phyloP scores from a whole-genome alignment of 2,329 filamentous ascomycete species.

The Decorospora gaudefroyi region DNA sequence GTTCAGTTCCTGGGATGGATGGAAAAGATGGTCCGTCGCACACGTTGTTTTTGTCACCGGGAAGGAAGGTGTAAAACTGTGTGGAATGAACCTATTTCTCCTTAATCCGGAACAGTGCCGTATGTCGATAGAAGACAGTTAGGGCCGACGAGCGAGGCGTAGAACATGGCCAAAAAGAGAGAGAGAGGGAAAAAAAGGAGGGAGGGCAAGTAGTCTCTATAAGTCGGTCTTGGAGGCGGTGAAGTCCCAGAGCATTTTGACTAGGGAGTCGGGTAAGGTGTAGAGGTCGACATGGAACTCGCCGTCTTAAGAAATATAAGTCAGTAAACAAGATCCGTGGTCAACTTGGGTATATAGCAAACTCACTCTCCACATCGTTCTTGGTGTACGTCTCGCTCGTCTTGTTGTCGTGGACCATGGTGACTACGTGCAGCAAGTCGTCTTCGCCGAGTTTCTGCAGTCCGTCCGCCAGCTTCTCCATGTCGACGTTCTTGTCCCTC shows the following conservation, averaged over 20 bases:
- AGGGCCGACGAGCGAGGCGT: background rate
- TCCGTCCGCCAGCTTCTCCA: slow-evolving; percentile 94
- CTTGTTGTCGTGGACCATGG: slow-evolving; percentile 98
- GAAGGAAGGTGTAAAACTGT: too few species aligned
- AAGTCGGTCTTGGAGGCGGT: slow-evolving; percentile 50
- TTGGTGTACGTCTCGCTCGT: slow-evolving; percentile 91
- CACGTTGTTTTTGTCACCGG: too few species aligned
- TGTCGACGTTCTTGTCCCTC: slow-evolving; percentile 72
- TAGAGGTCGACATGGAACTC: slow-evolving; percentile 99
- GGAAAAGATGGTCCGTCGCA: too few species aligned
- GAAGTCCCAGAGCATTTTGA: slow-evolving; percentile 96
- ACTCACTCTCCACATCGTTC: slow-evolving; percentile 92
- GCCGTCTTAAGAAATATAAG: too few species aligned
- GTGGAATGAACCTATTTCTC: too few species aligned
- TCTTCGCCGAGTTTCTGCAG: slow-evolving; percentile 89
- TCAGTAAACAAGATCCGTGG: too few species aligned
- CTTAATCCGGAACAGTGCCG: too few species aligned
- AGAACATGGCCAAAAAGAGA: background rate
- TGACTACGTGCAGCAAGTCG: slow-evolving; percentile 89
- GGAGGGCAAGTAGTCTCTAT: slow-evolving; percentile 22
- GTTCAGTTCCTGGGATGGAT: too few species aligned
- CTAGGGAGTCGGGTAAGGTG: slow-evolving; percentile 86
- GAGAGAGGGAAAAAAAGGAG: background rate
- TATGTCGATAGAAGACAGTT: too few species aligned
- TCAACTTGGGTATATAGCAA: too few species aligned